Conservation (phyloP, 257 asterid genomes). For the Plantago major region DNA sequence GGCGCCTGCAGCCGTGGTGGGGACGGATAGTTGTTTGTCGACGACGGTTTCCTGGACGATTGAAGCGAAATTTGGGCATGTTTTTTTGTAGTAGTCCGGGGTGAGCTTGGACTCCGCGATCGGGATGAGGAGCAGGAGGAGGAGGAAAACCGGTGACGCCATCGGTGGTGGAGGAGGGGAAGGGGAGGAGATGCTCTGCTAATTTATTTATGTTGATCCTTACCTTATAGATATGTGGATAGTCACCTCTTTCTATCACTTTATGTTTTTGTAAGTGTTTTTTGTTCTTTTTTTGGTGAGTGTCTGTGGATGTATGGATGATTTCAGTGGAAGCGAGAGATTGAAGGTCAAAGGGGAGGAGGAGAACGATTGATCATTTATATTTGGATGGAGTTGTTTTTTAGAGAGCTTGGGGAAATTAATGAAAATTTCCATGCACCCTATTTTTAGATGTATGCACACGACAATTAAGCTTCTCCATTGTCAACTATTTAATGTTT, state of each 20-base stretch:
- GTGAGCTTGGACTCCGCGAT: conserved; percentile 34
- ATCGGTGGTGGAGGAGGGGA: conserved; percentile 25
- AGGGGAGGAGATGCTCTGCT: conserved; percentile 9
- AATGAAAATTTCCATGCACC: no score
- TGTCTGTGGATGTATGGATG: not conserved
- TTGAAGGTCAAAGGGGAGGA: not conserved
- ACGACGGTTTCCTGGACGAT: conserved; percentile 46
- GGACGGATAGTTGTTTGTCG: conserved; percentile 62
- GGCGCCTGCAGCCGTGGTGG: conserved; percentile 80
- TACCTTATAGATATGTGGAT: conserved; percentile 1
- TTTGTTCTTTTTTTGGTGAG: not conserved
- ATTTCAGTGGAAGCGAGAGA: not conserved
- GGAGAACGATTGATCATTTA: not conserved
- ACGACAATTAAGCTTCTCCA: no score
- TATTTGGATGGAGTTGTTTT: no score
- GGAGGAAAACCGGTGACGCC: conserved; percentile 32
- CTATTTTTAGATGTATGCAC: no score
- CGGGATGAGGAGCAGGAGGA: conserved; percentile 28
- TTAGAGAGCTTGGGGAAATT: no score
- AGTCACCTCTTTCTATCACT: no score
- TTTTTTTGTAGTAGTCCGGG: conserved; percentile 49
- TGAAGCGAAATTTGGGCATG: conserved; percentile 55
- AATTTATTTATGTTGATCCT: not conserved
- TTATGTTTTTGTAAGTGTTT: not conserved
- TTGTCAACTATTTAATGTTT: no score